Conservation (phyloP, 495 filamentous ascomycete species). For the Terfezia claveryi region DNA sequence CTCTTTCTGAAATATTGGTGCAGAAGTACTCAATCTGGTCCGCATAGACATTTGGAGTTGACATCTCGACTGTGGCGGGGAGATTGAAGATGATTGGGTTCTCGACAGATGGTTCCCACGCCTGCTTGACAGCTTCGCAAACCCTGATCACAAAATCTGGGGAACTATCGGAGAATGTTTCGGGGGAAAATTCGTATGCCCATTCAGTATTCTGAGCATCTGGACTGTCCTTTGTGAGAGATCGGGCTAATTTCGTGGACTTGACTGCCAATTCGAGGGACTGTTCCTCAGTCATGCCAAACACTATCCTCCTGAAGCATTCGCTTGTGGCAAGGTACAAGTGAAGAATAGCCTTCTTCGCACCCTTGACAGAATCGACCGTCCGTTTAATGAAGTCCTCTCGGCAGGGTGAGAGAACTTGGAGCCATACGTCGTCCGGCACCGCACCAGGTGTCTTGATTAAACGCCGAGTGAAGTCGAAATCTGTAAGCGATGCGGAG, state of each 20-base stretch:
- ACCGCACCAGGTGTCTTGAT: constrained; percentile 69
- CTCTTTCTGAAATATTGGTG: constrained; percentile 49
- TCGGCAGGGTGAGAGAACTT: constrained; percentile 83
- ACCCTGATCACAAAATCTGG: constrained; percentile 64
- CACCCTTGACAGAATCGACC: constrained; percentile 69
- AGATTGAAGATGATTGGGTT: constrained; percentile 94
- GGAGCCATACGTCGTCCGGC: constrained; percentile 86
- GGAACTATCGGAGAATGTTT: constrained; percentile 84
- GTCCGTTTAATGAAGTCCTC: constrained; percentile 81
- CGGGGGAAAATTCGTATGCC: constrained; percentile 89
- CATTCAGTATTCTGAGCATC: constrained; percentile 54
- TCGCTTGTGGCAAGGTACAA: constrained; percentile 89
- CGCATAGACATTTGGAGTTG: constrained; percentile 88
- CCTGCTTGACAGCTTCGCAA: constrained; percentile 88
- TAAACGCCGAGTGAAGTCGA: constrained; percentile 77
- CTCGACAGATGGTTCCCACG: constrained; percentile 66
- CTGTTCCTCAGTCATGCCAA: constrained; percentile 65
- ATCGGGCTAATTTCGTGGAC: constrained; percentile 68
- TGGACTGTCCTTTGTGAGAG: constrained; percentile 89
- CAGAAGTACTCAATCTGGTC: constrained; percentile 97
- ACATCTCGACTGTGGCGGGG: constrained; percentile 87
- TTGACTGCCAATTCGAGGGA: constrained; percentile 62
- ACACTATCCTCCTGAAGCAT: constrained; percentile 78
- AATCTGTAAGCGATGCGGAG: constrained; percentile 81
- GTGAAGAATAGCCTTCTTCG: constrained; percentile 92